Evolutionary conservation across 345 rosid species (phyloP).

Genomic region (Rhizophora mangle): DNA sequence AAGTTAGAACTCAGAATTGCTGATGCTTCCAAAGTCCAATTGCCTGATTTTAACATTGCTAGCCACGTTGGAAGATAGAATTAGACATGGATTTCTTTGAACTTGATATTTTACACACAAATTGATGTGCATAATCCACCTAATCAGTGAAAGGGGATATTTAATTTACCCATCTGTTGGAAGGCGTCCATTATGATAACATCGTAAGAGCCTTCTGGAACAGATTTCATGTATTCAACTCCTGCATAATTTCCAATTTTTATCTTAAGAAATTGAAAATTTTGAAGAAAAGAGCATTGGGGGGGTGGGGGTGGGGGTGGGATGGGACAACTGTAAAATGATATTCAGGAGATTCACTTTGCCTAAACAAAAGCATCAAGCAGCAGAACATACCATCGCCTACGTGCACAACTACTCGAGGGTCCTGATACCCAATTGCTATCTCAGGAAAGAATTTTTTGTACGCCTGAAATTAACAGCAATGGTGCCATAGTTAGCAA

Average conservation of each 20-base stretch:
- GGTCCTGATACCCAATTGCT: conserved; percentile 62
- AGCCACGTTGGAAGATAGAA: background rate
- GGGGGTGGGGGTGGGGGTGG: too few species aligned
- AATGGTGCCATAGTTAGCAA: background rate
- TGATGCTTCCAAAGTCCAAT: too few species aligned
- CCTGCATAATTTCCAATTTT: conserved; percentile 5
- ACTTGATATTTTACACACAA: too few species aligned
- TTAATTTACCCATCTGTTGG: conserved; percentile 17
- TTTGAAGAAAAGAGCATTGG: too few species aligned
- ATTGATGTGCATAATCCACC: too few species aligned
- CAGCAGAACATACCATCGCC: conserved; percentile 44
- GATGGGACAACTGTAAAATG: too few species aligned
- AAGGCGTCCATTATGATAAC: conserved; percentile 33
- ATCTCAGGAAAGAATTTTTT: conserved; percentile 68
- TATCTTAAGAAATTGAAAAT: too few species aligned
- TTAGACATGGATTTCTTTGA: too few species aligned
- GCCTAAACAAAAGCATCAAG: too few species aligned
- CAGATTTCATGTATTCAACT: conserved; percentile 18
- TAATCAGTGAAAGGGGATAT: background rate
- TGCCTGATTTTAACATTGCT: too few species aligned
- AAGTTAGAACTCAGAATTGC: too few species aligned
- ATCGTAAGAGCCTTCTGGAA: conserved; percentile 22
- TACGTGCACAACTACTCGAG: conserved; percentile 57
- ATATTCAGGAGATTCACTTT: too few species aligned
- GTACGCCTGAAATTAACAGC: conserved; percentile 42